Evolutionary conservation across 139 green algal species (phyloP).

Genomic region (Penium margaritaceum): DNA sequence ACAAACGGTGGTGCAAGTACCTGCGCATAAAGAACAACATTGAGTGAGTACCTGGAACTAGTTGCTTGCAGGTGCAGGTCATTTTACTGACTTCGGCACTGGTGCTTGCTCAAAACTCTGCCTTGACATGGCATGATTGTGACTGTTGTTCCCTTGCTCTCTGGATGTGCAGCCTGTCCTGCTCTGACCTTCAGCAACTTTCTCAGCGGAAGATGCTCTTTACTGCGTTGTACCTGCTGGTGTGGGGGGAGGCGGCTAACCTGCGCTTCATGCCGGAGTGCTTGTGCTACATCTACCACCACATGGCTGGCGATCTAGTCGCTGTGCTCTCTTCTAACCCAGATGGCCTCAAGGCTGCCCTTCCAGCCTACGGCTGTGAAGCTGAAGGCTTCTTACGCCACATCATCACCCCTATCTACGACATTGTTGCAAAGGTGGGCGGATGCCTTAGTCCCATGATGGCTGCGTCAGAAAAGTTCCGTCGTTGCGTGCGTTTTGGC

Average conservation of each 20-base stretch:
- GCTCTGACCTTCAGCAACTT: not conserved
- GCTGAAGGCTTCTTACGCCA: conserved; percentile 1
- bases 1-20: conserved; percentile 17
- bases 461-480: too few species aligned
- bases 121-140: too few species aligned
- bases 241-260: conserved; percentile 69
- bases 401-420: conserved; percentile 11
- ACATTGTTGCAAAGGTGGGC: conserved; percentile 2
- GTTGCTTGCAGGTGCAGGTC: not conserved
- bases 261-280: conserved; percentile 68
- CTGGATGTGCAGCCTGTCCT: not conserved
- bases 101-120: too few species aligned
- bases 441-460: too few species aligned
- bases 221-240: conserved; percentile 63
- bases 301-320: conserved; percentile 6
- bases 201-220: conserved; percentile 20
- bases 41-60: too few species aligned
- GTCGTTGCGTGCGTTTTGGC: too few species aligned
- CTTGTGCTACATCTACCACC: conserved; percentile 67
- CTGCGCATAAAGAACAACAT: conserved; percentile 2
- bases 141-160: too few species aligned
- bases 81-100: too few species aligned
- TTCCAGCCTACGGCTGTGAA: not conserved
- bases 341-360: not conserved
- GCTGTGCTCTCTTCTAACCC: not conserved